These are phyloP conservation scores for Ascochyta pisi DNA, from an alignment of 2,329 filamentous ascomycete genomes.

Conservation along the genomic window DNA sequence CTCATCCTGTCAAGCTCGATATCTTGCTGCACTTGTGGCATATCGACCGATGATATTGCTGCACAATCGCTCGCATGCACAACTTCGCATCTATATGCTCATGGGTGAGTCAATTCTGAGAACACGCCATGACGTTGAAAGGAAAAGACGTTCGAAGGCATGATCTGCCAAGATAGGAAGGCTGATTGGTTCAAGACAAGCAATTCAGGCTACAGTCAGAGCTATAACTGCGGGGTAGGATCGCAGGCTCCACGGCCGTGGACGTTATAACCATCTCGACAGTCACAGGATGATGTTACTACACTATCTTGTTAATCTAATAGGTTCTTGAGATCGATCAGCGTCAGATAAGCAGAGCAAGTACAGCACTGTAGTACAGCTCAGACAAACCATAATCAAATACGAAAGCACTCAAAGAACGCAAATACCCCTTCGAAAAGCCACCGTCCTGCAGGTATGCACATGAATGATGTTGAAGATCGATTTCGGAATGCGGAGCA, in stretches of 20 bases:
- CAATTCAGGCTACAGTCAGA: conserved; percentile 2
- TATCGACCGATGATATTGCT: not conserved
- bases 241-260: conserved; percentile 11
- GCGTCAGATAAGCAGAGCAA: not conserved
- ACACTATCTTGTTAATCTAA: not conserved
- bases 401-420: not conserved
- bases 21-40: conserved; percentile 1
- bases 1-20: conserved; percentile 1
- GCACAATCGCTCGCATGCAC: too few relatives aligned
- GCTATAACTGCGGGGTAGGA: conserved; percentile 9
- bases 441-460: not conserved
- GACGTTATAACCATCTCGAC: not conserved
- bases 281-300: not conserved
- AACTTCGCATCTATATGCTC: not conserved
- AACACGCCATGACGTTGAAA: not conserved
- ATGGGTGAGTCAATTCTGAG: not conserved
- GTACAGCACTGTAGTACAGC: not conserved
- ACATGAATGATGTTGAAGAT: not conserved
- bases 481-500: conserved; percentile 23
- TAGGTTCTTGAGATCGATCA: not conserved
- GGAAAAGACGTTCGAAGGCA: not conserved
- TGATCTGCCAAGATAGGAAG: conserved; percentile 6
- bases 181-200: conserved; percentile 10
- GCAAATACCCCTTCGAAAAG: not conserved
- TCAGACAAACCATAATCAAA: not conserved